Percentiles rank a stretch among this genome's conserved stretches.
Conservation (phyloP, 2,329 filamentous ascomycete genomes). For the Phyllachora maydis region DNA sequence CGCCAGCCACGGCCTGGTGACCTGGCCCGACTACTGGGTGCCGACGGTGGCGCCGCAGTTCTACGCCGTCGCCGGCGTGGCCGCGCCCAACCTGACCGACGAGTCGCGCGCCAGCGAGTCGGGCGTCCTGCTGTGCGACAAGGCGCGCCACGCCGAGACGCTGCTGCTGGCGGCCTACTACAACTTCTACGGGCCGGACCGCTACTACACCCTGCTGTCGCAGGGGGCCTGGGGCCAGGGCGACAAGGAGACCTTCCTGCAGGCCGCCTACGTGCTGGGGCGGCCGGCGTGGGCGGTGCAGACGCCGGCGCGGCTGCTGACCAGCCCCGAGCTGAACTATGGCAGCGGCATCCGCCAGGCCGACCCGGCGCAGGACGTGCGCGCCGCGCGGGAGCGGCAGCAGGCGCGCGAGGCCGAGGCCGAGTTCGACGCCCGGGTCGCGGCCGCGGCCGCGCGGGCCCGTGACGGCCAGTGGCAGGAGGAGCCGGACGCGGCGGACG, state of each 20-base stretch:
- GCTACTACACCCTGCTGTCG: conserved; percentile 25
- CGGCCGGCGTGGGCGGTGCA: conserved; percentile 17
- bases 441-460: no score
- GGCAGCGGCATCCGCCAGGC: conserved; percentile 11
- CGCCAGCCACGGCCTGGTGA: conserved; percentile 26
- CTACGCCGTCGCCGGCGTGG: conserved; percentile 18
- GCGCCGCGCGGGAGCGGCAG: conserved; percentile 1
- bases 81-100: conserved; percentile 9
- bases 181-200: conserved; percentile 28
- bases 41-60: conserved; percentile 18
- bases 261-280: conserved; percentile 19
- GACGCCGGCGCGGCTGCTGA: conserved; percentile 4
- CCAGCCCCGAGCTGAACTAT: conserved; percentile 11
- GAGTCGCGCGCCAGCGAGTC: conserved; percentile 20
- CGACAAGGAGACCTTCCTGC: conserved; percentile 26
- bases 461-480: no score
- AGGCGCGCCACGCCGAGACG: conserved; percentile 20
- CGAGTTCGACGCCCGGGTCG: background rate
- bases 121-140: conserved; percentile 25
- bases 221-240: conserved; percentile 20
- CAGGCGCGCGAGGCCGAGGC: background rate
- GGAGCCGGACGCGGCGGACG: conserved; percentile 2
- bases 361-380: conserved; percentile 11
- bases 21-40: conserved; percentile 35
- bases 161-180: conserved; percentile 30